Percentiles rank a stretch among this genome's conserved stretches.
Evolutionary conservation across 1,139 yeast genomes (phyloP).

Genomic region (Zygosaccharomyces sapae): DNA sequence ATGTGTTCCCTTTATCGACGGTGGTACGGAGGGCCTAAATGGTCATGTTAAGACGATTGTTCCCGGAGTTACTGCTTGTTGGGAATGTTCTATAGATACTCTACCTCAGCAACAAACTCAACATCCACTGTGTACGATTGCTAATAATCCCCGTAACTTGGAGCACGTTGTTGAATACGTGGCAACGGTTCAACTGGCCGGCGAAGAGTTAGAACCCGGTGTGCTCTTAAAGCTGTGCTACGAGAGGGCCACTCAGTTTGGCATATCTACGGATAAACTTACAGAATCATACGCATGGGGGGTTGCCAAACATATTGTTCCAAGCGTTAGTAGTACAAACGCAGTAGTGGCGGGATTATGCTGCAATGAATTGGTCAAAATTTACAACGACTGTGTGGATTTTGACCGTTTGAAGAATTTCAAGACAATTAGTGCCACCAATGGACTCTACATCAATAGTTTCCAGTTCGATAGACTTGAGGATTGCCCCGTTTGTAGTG

Average conservation of each 20-base stretch:
- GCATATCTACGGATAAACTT: slow-evolving; percentile 58
- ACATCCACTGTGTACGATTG: slow-evolving; percentile 90
- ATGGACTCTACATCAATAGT: slow-evolving; percentile 69
- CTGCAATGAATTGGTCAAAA: slow-evolving; percentile 80
- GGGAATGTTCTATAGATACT: slow-evolving; percentile 84
- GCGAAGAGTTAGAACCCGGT: slow-evolving; percentile 64
- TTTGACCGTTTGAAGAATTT: slow-evolving; percentile 54
- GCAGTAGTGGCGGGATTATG: slow-evolving; percentile 91
- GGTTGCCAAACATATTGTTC: slow-evolving; percentile 86
- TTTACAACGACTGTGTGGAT: slow-evolving; percentile 42
- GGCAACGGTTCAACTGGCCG: slow-evolving; percentile 71
- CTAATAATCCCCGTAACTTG: slow-evolving; percentile 87
- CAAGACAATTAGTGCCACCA: slow-evolving; percentile 83
- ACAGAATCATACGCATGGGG: slow-evolving; percentile 73
- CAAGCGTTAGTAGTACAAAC: slow-evolving; percentile 91
- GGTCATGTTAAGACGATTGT: slow-evolving; percentile 88
- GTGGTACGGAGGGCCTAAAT: slow-evolving; percentile 92
- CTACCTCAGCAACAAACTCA: slow-evolving; percentile 60
- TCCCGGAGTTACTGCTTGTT: slow-evolving; percentile 83
- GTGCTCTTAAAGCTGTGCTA: slow-evolving; percentile 59
- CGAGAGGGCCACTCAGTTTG: slow-evolving; percentile 57
- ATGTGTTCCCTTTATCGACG: slow-evolving; percentile 82
- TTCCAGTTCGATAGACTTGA: slow-evolving; percentile 57
- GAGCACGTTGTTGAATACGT: slow-evolving; percentile 97
- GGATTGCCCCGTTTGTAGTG: slow-evolving; percentile 78